Evolutionary conservation across 1,284 basidiomycete species (phyloP), one percentile per base, ranked within the genome.

Genomic region (Anthracocystis panici-leucophaei): DNA sequence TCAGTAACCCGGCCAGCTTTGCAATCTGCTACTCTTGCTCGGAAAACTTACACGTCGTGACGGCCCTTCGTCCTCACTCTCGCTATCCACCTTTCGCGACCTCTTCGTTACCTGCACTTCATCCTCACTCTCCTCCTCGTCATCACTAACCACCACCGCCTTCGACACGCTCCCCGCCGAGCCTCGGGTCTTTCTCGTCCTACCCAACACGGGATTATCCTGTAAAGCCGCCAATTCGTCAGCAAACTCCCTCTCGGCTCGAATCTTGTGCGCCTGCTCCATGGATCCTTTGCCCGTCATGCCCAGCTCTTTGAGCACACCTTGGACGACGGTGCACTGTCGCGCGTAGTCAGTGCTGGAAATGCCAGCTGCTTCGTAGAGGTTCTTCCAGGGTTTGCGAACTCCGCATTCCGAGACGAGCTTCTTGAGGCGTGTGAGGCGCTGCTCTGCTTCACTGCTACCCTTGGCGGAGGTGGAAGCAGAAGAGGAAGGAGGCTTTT

Each of bases 401-500:
- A 77, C 75, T 11, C 75, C 75, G 9, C 66, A 67, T 48, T 69
- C 71, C 9, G 23, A 10, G 18, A 77, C 75, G n/a, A 77, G 64
- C 54, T 66, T 63, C 35, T 77, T 77, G 27, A 77, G 64, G 12
- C 65, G 48, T 5, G 44, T 45, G 3, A 77, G 61, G 5, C 65
- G 54, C 27, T 67, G 61, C 51, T 72, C 62, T 14, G 72, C 72
- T 35, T 63, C 66, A 20, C 56, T 60, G 8, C 60, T 45, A 7
- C 50, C 52, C 12, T 29, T 18, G 16, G 14, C 8, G 20, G 31
- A n/a, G 7, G 27, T 21, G 16, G 35, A 21, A 16, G 42, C 10
- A 0, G 41, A 18, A 12, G 48, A 5, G 16, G 45, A 14, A 12
- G 53, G 0, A 12, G 53, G 0, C 31, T 57, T 58, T 51, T 45